A percentile compares a stretch with the other conserved stretches of the same genome.
Evolutionary conservation across 1,284 basidiomycete species (phyloP).

Genomic region (Cutaneotrichosporon cutaneum): DNA sequence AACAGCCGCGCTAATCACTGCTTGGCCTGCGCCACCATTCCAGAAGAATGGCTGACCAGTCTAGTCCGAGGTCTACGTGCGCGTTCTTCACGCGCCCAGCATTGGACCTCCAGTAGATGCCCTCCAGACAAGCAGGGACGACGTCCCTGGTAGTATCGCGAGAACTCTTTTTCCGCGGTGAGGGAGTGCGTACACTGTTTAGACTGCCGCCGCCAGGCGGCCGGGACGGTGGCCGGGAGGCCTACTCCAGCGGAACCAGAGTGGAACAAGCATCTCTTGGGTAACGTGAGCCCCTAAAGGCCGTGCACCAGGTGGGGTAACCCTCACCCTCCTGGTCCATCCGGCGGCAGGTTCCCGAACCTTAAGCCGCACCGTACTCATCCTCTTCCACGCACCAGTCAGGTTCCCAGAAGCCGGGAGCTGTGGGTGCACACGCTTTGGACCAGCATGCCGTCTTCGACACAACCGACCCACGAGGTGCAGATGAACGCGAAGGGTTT

Average conservation of each 20-base stretch:
- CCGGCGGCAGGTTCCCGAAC: background rate
- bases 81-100: too few species aligned
- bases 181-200: background rate
- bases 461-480: background rate
- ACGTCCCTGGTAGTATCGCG: too few species aligned
- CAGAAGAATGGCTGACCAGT: too few species aligned
- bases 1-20: background rate
- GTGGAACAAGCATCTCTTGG: constrained; percentile 1
- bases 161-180: background rate
- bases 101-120: too few species aligned
- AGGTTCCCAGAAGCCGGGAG: background rate
- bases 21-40: background rate
- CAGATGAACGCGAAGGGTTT: background rate
- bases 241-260: background rate
- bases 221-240: background rate
- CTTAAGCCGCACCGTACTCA: background rate
- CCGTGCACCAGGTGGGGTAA: background rate
- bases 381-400: background rate
- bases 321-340: background rate
- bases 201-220: background rate
- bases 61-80: too few species aligned
- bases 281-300: constrained; percentile 1
- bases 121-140: too few species aligned
- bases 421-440: background rate
- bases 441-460: background rate